Base-by-base conservation (phyloP, 2,329 filamentous ascomycete species). In the Aspergillus puulaauensis region DNA sequence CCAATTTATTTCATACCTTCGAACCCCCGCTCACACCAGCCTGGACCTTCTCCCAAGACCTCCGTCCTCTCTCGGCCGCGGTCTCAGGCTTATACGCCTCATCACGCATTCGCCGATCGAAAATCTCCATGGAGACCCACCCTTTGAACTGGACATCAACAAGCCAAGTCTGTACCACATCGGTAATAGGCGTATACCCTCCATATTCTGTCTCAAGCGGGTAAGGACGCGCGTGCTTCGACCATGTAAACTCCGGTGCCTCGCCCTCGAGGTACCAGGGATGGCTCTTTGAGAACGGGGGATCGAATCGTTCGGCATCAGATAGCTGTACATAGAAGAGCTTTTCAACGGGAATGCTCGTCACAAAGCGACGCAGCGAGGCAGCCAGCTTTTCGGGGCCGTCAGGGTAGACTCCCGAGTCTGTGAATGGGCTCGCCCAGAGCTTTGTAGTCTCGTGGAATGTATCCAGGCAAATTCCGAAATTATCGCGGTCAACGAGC, bases 381-480 rank as follows among this genome's bases (percentile, higher is more conserved):
- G 61, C 63, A 3, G 41, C 46, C n/a, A 75, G 54, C 7, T 48
- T 49, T 19, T 31, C 6, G 12, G 65, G 64, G 1, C 61, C 65
- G 15, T 63, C 44, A 1, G 66, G 64, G n/a, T 64, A 67, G 19
- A 65, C 55, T 0, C 74, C 73, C 1, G 62, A 64, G 0, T 43
- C 3, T 2, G 60, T 51, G 19, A 63, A 63, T 3, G 68, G 63
- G 58, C 70, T 68, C 0, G 61, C 73, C 73, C 72, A 76, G 6
- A 75, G 24, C 41, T 67, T 67, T 0, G 67, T 70, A 9, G 64
- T 48, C 14, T 71, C 61, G 50, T 76, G 75, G 56, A 75, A 77
- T 0, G 59, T 74, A 53, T 76, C 74, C 7, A 76, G 61, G 47
- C 74, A 76, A 0, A 75, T 58, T 0, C 74, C 73, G 46, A 76